Evolutionary conservation across 805 yeast genomes (phyloP).

Genomic region (Candida tallmaniae): DNA sequence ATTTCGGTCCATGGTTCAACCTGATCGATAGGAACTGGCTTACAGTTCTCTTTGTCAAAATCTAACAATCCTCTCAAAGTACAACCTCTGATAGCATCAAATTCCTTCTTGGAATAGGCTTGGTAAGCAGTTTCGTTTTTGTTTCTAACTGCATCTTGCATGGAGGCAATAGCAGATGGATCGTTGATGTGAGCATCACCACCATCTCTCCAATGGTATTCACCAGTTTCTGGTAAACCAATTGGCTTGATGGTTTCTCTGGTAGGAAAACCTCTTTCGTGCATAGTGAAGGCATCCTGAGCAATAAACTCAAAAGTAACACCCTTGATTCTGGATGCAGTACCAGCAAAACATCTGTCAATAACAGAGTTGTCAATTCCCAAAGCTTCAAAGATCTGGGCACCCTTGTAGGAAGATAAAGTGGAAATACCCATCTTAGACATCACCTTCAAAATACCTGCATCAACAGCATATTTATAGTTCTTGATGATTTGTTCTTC

Average conservation of each 20-base stretch:
- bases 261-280: conserved; percentile 85
- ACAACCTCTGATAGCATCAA: conserved; percentile 88
- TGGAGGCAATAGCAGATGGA: conserved; percentile 89
- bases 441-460: conserved; percentile 95
- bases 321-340: conserved; percentile 96
- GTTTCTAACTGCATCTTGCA: conserved; percentile 98
- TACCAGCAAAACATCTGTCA: conserved; percentile 94
- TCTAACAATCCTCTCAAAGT: conserved; percentile 92
- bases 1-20: conserved; percentile 99
- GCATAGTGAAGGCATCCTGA: conserved; percentile 92
- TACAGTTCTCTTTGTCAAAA: conserved; percentile 70
- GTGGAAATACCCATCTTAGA: conserved; percentile 99
- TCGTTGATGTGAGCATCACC: conserved; percentile 95
- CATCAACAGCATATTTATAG: conserved; percentile 80
- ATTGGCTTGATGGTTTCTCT: conserved; percentile 66
- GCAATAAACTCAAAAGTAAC: conserved; percentile 93
- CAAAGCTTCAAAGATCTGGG: conserved; percentile 95
- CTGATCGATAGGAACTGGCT: conserved; percentile 88
- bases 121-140: conserved; percentile 92
- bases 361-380: conserved; percentile 95
- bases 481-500: conserved; percentile 64
- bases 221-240: conserved; percentile 90
- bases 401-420: conserved; percentile 97
- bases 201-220: conserved; percentile 98
- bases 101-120: conserved; percentile 82